Evolutionary conservation across 768 basidiomycete species (phyloP).

Genomic region (Udeniomyces megalosporus): DNA sequence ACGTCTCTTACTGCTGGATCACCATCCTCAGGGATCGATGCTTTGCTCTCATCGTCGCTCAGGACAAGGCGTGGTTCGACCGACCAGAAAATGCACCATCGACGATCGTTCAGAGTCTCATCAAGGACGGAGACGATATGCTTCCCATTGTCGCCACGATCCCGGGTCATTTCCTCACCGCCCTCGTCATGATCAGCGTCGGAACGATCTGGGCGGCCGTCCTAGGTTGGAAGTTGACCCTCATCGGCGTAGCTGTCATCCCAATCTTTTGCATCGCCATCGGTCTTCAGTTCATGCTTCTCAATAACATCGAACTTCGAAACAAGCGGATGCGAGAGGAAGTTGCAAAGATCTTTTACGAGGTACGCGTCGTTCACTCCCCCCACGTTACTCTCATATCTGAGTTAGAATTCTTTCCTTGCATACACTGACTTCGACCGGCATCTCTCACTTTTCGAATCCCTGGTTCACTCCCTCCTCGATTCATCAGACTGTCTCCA

Average conservation of each 20-base stretch:
- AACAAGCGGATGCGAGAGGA: conserved; percentile 81
- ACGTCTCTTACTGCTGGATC: conserved; percentile 57
- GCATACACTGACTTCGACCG: not conserved
- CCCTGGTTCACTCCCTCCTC: not conserved
- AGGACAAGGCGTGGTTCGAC: conserved; percentile 84
- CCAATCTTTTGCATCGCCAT: conserved; percentile 66
- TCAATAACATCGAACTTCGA: conserved; percentile 51
- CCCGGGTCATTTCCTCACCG: conserved; percentile 53
- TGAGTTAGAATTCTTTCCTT: not conserved
- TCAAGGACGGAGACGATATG: conserved; percentile 85
- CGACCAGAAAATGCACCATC: conserved; percentile 42
- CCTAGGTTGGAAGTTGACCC: conserved; percentile 78
- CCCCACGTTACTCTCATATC: not conserved
- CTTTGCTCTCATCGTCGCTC: conserved; percentile 46
- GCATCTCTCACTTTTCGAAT: not conserved
- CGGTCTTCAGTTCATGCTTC: conserved; percentile 55
- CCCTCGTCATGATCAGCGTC: conserved; percentile 60
- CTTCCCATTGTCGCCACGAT: conserved; percentile 56
- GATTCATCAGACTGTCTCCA: conserved; percentile 47
- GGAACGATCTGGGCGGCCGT: conserved; percentile 81
- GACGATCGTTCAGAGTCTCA: conserved; percentile 51
- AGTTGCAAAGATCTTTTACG: conserved; percentile 68
- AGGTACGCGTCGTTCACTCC: too few relatives aligned
- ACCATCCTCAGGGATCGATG: conserved; percentile 43
- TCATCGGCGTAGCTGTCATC: conserved; percentile 72